These are phyloP conservation scores for Apiotrichum montevideense DNA, from an alignment of 1,284 basidiomycete genomes.

Conservation along the genomic window DNA sequence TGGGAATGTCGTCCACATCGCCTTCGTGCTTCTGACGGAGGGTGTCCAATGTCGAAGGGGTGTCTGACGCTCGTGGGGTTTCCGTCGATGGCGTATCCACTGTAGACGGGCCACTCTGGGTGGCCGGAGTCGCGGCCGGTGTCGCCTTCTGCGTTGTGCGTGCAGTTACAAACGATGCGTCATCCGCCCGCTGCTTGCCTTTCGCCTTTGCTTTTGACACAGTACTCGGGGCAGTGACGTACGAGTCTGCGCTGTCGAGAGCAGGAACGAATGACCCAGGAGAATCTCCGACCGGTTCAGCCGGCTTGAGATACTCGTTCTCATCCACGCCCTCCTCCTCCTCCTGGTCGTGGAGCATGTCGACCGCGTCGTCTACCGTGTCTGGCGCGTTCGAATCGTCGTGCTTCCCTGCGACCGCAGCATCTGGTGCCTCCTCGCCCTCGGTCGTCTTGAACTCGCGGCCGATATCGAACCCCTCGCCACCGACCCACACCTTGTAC, in stretches of 20 bases:
- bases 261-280: too few relatives aligned
- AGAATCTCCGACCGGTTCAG: too few relatives aligned
- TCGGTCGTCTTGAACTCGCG: constrained; percentile 28
- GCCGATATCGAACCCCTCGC: constrained; percentile 41
- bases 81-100: not conserved
- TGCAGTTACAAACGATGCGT: not conserved
- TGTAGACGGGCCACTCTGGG: too few relatives aligned
- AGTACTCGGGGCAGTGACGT: not conserved
- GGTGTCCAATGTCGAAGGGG: too few relatives aligned
- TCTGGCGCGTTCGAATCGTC: not conserved
- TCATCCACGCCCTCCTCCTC: not conserved
- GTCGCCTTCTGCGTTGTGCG: not conserved
- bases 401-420: not conserved
- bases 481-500: constrained; percentile 28
- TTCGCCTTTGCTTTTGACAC: not conserved
- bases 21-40: not conserved
- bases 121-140: too few relatives aligned
- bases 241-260: not conserved
- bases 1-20: not conserved
- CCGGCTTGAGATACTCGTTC: too few relatives aligned
- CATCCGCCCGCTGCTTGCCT: not conserved
- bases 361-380: not conserved
- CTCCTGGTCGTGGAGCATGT: not conserved
- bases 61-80: not conserved
- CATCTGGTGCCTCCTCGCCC: not conserved